Conservation (phyloP, 495 filamentous ascomycete genomes). For the Xylaria telfairii region DNA sequence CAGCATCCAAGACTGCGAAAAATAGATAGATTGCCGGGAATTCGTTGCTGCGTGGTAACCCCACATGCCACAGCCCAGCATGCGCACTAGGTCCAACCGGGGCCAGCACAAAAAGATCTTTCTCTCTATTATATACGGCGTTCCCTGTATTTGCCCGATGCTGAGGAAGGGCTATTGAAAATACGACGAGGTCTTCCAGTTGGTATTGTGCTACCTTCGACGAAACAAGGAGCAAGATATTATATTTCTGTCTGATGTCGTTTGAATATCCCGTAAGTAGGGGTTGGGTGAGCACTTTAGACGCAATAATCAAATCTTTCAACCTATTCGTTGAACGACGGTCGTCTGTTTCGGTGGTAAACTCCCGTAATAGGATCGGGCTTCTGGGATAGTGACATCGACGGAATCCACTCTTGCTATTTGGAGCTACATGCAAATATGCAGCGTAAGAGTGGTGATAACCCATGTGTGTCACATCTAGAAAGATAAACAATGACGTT, state of each 20-base stretch:
- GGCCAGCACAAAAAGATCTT: neutral
- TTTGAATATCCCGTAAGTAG: neutral
- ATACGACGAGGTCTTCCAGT: too few species aligned
- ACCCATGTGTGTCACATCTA: too few species aligned
- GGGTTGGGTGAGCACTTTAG: neutral
- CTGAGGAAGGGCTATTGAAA: neutral
- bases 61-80: neutral
- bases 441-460: too few species aligned
- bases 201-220: too few species aligned
- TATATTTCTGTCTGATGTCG: neutral
- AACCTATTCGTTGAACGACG: neutral
- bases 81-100: neutral
- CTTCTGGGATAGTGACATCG: neutral
- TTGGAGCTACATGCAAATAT: too few species aligned
- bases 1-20: neutral
- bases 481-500: too few species aligned
- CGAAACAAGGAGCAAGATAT: neutral
- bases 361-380: neutral
- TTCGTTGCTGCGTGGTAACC: neutral
- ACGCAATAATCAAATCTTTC: neutral
- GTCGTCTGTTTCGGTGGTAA: neutral
- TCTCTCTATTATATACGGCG: neutral
- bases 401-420: too few species aligned
- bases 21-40: neutral
- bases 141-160: neutral